A percentile compares a stretch with the other conserved stretches of the same genome.
Evolutionary conservation across 108 stramenopile species (phyloP).

Genomic region (Cyclotella kingstonii): DNA sequence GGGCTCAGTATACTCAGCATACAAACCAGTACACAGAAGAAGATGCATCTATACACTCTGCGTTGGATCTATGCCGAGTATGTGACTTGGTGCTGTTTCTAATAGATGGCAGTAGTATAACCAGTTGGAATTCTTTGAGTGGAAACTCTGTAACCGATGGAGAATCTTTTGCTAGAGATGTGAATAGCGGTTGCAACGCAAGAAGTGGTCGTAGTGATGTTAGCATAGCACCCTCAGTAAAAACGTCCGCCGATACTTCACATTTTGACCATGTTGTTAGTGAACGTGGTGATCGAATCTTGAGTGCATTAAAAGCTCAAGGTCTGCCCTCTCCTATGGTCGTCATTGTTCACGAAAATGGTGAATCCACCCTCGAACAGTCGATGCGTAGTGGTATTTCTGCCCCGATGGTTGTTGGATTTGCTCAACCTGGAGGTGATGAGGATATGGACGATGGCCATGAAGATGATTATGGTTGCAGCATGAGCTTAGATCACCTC

Average conservation of each 20-base stretch:
- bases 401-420: constrained; percentile 42
- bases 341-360: constrained; percentile 55
- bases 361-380: constrained; percentile 23
- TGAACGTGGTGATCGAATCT: constrained; percentile 76
- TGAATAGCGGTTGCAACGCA: constrained; percentile 37
- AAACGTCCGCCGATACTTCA: constrained; percentile 35
- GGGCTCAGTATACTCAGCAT: constrained; percentile 49
- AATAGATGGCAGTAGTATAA: constrained; percentile 68
- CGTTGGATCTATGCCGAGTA: constrained; percentile 84
- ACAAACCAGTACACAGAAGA: constrained; percentile 27
- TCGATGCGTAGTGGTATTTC: constrained; percentile 43
- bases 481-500: constrained; percentile 12
- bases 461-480: constrained; percentile 52
- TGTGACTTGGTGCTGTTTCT: constrained; percentile 87
- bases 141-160: no score
- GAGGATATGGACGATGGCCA: constrained; percentile 33
- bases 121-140: constrained; percentile 9
- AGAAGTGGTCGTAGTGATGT: constrained; percentile 47
- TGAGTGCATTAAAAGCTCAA: constrained; percentile 91
- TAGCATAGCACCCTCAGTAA: constrained; percentile 45
- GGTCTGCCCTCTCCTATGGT: constrained; percentile 93
- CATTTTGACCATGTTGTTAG: constrained; percentile 78
- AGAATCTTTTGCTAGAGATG: no score
- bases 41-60: constrained; percentile 73
- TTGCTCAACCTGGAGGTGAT: constrained; percentile 12